Base-by-base conservation (phyloP, 306 rosid genomes). In the Ziziphus jujuba region DNA sequence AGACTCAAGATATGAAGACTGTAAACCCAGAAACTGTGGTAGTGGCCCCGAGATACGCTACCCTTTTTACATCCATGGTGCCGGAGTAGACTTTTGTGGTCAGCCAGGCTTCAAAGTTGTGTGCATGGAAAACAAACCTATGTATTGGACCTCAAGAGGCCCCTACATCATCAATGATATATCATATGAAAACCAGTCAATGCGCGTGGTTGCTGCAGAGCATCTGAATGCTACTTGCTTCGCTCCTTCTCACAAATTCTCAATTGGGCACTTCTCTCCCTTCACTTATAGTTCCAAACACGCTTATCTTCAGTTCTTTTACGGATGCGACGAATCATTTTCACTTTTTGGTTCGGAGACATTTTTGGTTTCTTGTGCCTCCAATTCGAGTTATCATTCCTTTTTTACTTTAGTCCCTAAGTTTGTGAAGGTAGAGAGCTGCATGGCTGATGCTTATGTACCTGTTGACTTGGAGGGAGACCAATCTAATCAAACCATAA, bases 291-390 rank as follows among this genome's bases (percentile, higher is more conserved):
- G 35, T 25, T 62, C 38, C 21, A 62, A 36, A 53, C 55, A 43
- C 13, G 54, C 54, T 25, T 3, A 62, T 45, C 36, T 62, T 35
- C 65, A 59, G 16, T 59, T 59, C 65, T 59, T 59, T 24, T 62
- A 43, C 12, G 47, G n/a, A 7, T 44, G 54, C 13, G 15, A 43
- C 35, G 5, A 44, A 43, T 62, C 54, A 10, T 62, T 43, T 43
- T 6, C 35, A 9, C 38, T n/a, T 28, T 28, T 28, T 14, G 14
- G 21, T 23, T 43, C 44, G 0, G 65, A 44, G 53, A 44, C n/a
- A 5, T 21, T 31, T 15, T 33, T 2, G 34, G 31, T 51, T 51
- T 1, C 51, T 51, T 66, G 22, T 34, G 60, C 56, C 40, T 63
- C 56, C 23, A 25, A 35, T 51, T 14, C 50, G 53, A 36, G 60